These are phyloP conservation scores for Wickerhamomyces rabaulensis DNA, from an alignment of 805 yeast genomes.

Conservation along the genomic window DNA sequence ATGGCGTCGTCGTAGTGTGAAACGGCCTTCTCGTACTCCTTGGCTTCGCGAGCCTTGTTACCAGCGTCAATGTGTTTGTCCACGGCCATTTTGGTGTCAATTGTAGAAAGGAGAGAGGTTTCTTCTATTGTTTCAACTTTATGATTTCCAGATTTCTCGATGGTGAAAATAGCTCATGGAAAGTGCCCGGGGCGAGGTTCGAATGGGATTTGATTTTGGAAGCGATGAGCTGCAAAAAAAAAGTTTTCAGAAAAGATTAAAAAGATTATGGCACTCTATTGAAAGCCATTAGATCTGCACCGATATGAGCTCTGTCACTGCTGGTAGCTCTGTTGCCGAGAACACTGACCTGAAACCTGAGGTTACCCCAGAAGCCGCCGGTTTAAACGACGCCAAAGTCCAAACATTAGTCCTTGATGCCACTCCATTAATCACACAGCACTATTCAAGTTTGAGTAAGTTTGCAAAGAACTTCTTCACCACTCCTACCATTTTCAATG, in stretches of 20 bases:
- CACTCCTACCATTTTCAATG: constrained; percentile 86
- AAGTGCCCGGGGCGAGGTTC: not conserved
- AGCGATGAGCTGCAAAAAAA: constrained; percentile 5
- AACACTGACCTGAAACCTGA: not conserved
- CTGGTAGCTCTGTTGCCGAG: not conserved
- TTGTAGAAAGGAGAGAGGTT: not conserved
- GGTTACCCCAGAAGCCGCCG: not conserved
- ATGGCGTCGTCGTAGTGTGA: constrained; percentile 32
- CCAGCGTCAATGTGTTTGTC: constrained; percentile 31
- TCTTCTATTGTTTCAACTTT: not conserved
- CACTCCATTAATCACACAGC: constrained; percentile 86
- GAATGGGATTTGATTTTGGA: not conserved
- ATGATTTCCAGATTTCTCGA: not conserved
- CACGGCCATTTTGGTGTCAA: constrained; percentile 24
- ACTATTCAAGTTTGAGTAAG: constrained; percentile 66
- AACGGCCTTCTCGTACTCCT: constrained; percentile 40
- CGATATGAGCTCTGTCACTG: not conserved
- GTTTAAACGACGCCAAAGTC: constrained; percentile 8
- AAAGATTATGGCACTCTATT: not conserved
- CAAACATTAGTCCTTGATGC: constrained; percentile 78
- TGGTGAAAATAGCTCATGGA: not conserved
- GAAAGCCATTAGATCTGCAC: not conserved
- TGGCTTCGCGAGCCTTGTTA: constrained; percentile 34
- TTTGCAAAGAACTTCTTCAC: constrained; percentile 74
- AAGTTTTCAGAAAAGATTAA: not conserved